These are phyloP conservation scores for Termitomyces sp. DNA, from an alignment of 768 basidiomycete species.

Conservation along the genomic window DNA sequence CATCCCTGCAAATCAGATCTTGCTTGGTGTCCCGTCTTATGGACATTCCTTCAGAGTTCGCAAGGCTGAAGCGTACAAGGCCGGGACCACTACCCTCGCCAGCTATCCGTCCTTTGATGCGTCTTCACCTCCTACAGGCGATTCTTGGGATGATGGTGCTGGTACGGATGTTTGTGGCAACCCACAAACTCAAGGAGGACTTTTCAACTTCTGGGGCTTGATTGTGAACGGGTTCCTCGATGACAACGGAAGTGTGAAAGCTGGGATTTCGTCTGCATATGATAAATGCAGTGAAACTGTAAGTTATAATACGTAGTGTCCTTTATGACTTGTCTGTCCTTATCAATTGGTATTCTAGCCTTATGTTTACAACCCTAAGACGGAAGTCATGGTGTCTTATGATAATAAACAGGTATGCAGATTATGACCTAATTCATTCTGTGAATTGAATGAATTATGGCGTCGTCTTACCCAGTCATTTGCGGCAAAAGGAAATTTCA, in stretches of 20 bases:
- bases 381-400: constrained; percentile 46
- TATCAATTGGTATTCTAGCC: constrained; percentile 26
- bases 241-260: constrained; percentile 41
- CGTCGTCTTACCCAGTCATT: constrained; percentile 29
- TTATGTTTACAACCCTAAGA: constrained; percentile 40
- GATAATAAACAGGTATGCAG: constrained; percentile 38
- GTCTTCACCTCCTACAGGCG: constrained; percentile 49
- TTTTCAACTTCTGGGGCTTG: constrained; percentile 65
- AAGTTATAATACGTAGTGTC: constrained; percentile 20
- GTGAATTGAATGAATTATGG: not conserved
- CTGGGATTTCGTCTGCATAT: constrained; percentile 49
- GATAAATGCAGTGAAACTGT: constrained; percentile 76
- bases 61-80: constrained; percentile 39
- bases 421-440: not conserved
- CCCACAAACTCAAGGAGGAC: constrained; percentile 45
- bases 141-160: constrained; percentile 57
- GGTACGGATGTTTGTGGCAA: constrained; percentile 58
- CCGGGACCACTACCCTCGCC: constrained; percentile 33
- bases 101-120: constrained; percentile 55
- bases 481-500: constrained; percentile 55
- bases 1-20: constrained; percentile 63
- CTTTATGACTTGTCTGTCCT: not conserved
- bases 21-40: constrained; percentile 81
- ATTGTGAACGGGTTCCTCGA: constrained; percentile 54
- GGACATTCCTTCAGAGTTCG: constrained; percentile 74